Percentiles rank a stretch among this genome's conserved stretches.
Conservation (phyloP, 192 early-diverging fungal species). For the Dispira simplex region DNA sequence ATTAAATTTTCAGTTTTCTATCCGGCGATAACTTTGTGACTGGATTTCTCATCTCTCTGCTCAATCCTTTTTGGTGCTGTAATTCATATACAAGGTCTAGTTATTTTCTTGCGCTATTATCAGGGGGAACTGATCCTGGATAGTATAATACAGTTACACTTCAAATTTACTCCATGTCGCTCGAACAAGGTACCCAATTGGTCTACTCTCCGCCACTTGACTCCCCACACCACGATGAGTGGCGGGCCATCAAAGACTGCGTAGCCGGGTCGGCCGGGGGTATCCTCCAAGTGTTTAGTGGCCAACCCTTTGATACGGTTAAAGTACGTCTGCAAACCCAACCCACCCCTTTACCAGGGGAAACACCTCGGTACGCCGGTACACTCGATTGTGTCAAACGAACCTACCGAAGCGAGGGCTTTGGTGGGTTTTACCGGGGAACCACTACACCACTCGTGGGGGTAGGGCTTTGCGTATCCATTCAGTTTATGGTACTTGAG, state of each 20-base stretch:
- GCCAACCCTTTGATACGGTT: conserved; percentile 69
- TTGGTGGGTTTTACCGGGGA: conserved; percentile 81
- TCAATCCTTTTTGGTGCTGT: too few species aligned
- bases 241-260: conserved; percentile 59
- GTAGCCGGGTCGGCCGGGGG: conserved; percentile 58
- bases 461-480: conserved; percentile 90
- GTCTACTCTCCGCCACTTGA: too few species aligned
- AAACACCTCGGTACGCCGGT: conserved; percentile 53
- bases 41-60: too few species aligned
- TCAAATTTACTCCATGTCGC: too few species aligned
- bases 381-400: conserved; percentile 80
- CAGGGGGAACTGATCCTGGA: too few species aligned
- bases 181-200: too few species aligned
- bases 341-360: conserved; percentile 39
- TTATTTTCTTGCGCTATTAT: too few species aligned
- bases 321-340: conserved; percentile 93
- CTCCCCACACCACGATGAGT: too few species aligned
- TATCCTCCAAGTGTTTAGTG: conserved; percentile 59
- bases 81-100: too few species aligned
- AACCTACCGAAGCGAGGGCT: conserved; percentile 67
- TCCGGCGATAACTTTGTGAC: too few species aligned
- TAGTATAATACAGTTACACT: too few species aligned
- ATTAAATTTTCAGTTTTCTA: too few species aligned
- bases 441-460: conserved; percentile 88
- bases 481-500: conserved; percentile 88